phyloP scores from a whole-genome alignment of 2,329 filamentous ascomycete genomes.

The Samsoniella hepiali region DNA sequence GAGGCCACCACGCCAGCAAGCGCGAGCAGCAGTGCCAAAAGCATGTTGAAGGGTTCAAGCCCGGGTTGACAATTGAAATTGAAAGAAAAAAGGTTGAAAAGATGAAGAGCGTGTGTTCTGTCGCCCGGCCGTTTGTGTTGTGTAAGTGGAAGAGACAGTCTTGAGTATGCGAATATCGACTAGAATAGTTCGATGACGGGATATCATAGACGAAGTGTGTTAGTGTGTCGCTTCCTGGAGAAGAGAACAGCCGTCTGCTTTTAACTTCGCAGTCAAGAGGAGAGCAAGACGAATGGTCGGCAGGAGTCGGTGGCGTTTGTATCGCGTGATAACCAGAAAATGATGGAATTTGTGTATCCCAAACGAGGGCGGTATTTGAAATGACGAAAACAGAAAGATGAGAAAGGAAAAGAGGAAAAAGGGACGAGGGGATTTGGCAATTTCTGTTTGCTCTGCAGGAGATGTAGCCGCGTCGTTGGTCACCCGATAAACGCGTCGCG shows the following conservation, averaged over 20 bases:
- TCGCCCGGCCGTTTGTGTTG: not conserved
- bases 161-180: not conserved
- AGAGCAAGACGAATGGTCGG: not conserved
- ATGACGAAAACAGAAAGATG: not conserved
- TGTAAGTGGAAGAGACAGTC: not conserved
- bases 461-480: not conserved
- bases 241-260: not conserved
- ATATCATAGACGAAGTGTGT: not conserved
- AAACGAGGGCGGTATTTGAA: slow-evolving; percentile 5
- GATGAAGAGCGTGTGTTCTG: not conserved
- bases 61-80: not conserved
- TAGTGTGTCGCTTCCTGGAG: not conserved
- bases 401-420: not conserved
- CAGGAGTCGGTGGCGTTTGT: slow-evolving; percentile 6
- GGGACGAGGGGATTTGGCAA: not conserved
- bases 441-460: slow-evolving; percentile 5
- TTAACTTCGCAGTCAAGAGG: not conserved
- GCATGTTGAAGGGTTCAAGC: not conserved
- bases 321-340: slow-evolving; percentile 15
- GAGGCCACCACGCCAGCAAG: not conserved
- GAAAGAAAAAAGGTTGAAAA: not conserved
- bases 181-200: not conserved
- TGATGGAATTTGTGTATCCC: slow-evolving; percentile 13
- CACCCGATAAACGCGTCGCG: not conserved
- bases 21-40: not conserved